Percentiles rank a stretch among this genome's conserved stretches.
Conservation (phyloP, 306 rosid genomes). For the Quercus bicolor region DNA sequence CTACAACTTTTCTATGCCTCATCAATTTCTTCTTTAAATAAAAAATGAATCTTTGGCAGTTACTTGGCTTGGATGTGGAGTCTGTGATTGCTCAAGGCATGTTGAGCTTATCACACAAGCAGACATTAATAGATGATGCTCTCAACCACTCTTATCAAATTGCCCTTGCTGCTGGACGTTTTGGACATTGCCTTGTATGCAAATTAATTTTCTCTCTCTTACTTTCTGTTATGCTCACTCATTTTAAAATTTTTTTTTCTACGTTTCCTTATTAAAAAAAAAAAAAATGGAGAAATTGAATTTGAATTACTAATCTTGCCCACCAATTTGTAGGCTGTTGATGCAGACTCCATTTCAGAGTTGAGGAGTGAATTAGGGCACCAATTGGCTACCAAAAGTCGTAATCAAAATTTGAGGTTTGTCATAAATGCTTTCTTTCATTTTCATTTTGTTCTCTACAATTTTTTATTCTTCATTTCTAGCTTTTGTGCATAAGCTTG, state of each 20-base stretch:
- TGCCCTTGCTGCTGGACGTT: constrained; percentile 56
- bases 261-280: not conserved
- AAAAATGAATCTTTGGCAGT: constrained; percentile 36
- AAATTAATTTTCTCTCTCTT: not conserved
- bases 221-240: not conserved
- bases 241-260: not conserved
- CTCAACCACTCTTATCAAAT: constrained; percentile 58
- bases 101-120: constrained; percentile 55
- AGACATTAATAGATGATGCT: constrained; percentile 58
- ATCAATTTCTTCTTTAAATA: not conserved
- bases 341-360: constrained; percentile 60
- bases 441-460: not conserved
- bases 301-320: constrained; percentile 5
- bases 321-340: constrained; percentile 56
- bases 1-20: not conserved
- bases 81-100: constrained; percentile 57
- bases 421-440: not conserved
- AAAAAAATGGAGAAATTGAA: not conserved
- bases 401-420: constrained; percentile 61
- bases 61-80: constrained; percentile 65
- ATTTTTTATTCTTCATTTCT: not conserved
- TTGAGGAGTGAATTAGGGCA: constrained; percentile 87
- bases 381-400: constrained; percentile 77
- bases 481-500: not conserved
- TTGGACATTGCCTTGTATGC: constrained; percentile 76